Percentiles rank a stretch among this genome's conserved stretches.
These are phyloP conservation scores for Phytophthora lateralis DNA, from an alignment of 352 stramenopile genomes.

Conservation along the genomic window DNA sequence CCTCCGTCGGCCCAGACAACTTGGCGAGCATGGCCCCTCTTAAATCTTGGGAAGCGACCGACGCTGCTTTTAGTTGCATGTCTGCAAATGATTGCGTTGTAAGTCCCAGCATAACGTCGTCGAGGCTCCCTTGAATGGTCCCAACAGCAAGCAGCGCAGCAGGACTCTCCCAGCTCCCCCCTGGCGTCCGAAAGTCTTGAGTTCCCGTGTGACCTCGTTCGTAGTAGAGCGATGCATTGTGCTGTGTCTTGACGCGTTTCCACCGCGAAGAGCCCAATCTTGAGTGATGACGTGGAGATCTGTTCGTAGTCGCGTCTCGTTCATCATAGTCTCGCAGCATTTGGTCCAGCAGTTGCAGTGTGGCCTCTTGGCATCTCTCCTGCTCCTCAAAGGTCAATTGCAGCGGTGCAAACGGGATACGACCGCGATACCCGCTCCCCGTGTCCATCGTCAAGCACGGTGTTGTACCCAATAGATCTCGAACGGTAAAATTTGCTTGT, in stretches of 20 bases:
- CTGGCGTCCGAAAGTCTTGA: conserved; percentile 9
- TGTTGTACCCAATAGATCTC: not conserved
- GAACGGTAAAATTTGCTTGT: not conserved
- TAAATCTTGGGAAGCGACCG: conserved; percentile 15
- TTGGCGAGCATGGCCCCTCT: conserved; percentile 50
- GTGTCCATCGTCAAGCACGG: conserved; percentile 8
- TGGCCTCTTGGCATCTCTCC: conserved; percentile 21
- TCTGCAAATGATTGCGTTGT: conserved; percentile 17
- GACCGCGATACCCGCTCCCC: conserved; percentile 15
- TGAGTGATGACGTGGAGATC: conserved; percentile 23
- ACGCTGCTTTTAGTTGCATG: conserved; percentile 21
- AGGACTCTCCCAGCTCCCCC: conserved; percentile 17
- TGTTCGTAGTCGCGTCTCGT: conserved; percentile 4
- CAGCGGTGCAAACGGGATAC: conserved; percentile 16
- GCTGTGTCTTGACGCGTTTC: conserved; percentile 28
- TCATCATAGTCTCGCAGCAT: conserved; percentile 31
- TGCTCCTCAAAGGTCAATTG: conserved; percentile 23
- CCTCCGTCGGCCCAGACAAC: conserved; percentile 40
- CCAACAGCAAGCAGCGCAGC: conserved; percentile 19
- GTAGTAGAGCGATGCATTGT: conserved; percentile 27
- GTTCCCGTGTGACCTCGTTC: conserved; percentile 2
- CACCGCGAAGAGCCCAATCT: conserved; percentile 14
- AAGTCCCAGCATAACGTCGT: conserved; percentile 34
- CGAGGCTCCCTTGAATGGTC: conserved; percentile 17
- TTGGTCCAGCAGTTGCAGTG: conserved; percentile 30